phyloP scores from a whole-genome alignment of 176 grass and related monocot species.

The Phragmites australis region DNA sequence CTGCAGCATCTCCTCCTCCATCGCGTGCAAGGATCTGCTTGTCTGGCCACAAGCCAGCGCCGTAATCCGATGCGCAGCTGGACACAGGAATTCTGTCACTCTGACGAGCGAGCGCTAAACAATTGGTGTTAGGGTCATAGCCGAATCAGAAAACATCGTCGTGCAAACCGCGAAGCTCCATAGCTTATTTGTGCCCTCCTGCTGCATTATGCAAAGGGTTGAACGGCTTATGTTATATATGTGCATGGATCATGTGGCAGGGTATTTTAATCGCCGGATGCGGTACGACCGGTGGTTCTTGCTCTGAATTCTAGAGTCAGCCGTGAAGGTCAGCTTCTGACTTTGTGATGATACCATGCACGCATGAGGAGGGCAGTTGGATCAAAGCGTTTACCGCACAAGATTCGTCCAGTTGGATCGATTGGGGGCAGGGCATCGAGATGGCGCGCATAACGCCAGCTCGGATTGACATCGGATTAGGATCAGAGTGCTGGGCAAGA shows the following conservation, averaged over 20 bases:
- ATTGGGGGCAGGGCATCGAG: not conserved
- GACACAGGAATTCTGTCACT: constrained; percentile 21
- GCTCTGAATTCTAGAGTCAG: constrained; percentile 20
- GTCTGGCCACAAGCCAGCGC: constrained; percentile 15
- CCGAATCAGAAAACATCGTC: constrained; percentile 18
- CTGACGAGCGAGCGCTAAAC: not conserved
- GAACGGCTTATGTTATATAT: not conserved
- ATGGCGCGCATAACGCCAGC: constrained; percentile 16
- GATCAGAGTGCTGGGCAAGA: not conserved
- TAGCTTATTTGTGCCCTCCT: not conserved
- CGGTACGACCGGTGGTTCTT: not conserved
- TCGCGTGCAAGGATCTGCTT: constrained; percentile 25
- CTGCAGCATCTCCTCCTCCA: constrained; percentile 1
- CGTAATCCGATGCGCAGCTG: constrained; percentile 26
- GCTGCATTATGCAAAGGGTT: not conserved
- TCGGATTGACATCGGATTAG: not conserved
- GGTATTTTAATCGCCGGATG: not conserved
- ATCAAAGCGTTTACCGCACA: constrained; percentile 14
- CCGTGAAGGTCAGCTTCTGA: constrained; percentile 17
- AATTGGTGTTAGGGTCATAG: not conserved
- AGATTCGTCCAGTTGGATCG: constrained; percentile 1
- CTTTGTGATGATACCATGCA: not conserved
- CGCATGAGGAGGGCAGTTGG: not conserved
- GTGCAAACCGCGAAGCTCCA: not conserved
- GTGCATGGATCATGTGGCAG: constrained; percentile 28